Evolutionary conservation across 257 asterid genomes (phyloP), one percentile per base, ranked within the genome.

Genomic region (Fraxinus cuspidata): DNA sequence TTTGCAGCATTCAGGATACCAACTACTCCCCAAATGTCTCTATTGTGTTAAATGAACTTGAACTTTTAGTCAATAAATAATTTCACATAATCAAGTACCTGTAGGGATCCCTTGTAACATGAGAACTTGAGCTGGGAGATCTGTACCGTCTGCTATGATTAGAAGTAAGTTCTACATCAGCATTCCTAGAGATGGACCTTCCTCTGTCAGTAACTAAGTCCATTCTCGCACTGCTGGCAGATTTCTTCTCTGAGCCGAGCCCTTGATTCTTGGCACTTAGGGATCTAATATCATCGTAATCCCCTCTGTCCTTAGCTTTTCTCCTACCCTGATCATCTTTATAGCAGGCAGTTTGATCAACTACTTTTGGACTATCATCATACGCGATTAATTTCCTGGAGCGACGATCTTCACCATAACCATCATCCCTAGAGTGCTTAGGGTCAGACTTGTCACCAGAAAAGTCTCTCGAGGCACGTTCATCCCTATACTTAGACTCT

Each of bases 271-370:
- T 91, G 31, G 90, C 66, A 84, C 85, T 80, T 80, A 88, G 89
- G 56, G 97, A 89, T 87, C 90, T 94, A 71, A 71, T 38, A 87
- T 92, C 96, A 38, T 79, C 82, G 71, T 87, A 87, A 68, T 93
- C 97, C 79, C 87, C 98, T 80, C 87, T 91, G 29, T 91, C 97
- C 60, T 85, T 83, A 9, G 83, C 73, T 78, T 96, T 92, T 79
- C 92, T 90, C 83, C 93, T 87, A 67, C 85, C 90, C 69, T 84
- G 97, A 81, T 88, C 98, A 84, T 90, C 97, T 77, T 88, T 90
- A 70, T 83, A 85, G 84, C 91, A 87, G 64, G 84, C 68, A 19
- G 88, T 51, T 78, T 90, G 92, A 77, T 89, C 93, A 85, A 90
- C 99, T 80, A 82, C 88, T 72, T 87, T 79, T 7, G 94, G 97